Evolutionary conservation across 768 basidiomycete genomes (phyloP), one percentile per base, ranked within the genome.

Genomic region (Plicaturopsis crispa): DNA sequence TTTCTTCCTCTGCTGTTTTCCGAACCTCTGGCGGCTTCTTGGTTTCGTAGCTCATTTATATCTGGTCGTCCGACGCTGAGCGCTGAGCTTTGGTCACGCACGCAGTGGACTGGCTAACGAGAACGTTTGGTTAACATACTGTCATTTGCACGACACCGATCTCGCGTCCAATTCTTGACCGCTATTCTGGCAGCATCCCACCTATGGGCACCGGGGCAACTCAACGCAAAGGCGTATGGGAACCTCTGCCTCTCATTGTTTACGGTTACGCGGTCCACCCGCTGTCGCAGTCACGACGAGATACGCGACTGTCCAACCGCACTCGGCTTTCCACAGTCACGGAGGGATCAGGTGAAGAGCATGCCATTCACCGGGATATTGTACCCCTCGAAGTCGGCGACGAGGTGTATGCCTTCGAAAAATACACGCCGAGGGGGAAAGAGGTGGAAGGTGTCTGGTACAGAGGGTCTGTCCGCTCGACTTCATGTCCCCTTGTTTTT

Each of bases 361-460:
- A 78, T 24, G 65, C 72, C 28, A 69, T 75, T 1, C 72, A 81
- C 62, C 70, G 77, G 38, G 85, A 88, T 45, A 80, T 88, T 17
- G 88, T 90, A 23, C 73, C 82, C 5, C 73, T 98, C 40, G 92
- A 96, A 49, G 84, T 97, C 20, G 94, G 94, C 33, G 93, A 96
- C 59, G 93, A 97, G 55, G 80, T 98, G 23, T 97, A 97, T 61
- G 91, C 92, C 13, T 97, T 97, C 52, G 94, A 98, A 65, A 82
- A 82, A 54, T 93, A 91, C 57, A 80, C 71, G 0, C 81, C 84
- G 8, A 67, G 67, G 36, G 71, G 66, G 41, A 85, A 82, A 52
- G 85, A 87, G 38, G 76, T 75, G 10, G 84, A 86, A 39, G 82
- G 81, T 14, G 60, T 79, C 12, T 98, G 94, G 94, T 97, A 90